Evolutionary conservation across 805 yeast species (phyloP).

Genomic region (Kurtzmaniella cleridarum): DNA sequence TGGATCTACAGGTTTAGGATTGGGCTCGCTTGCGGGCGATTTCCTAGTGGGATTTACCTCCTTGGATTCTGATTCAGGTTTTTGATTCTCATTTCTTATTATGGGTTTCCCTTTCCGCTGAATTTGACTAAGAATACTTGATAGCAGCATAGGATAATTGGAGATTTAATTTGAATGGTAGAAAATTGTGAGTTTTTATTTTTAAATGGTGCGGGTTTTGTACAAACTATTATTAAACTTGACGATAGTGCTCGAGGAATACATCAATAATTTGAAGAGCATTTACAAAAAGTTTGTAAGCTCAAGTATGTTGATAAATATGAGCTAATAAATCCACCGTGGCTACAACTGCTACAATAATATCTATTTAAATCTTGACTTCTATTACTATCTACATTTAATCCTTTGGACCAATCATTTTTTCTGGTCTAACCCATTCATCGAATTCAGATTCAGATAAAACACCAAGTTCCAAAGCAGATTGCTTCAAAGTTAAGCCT

Average conservation of each 20-base stretch:
- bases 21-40: background rate
- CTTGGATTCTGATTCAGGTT: too few relatives aligned
- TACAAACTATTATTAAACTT: too few relatives aligned
- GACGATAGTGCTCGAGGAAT: too few relatives aligned
- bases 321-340: too few relatives aligned
- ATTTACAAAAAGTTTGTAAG: too few relatives aligned
- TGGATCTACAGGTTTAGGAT: slow-evolving; percentile 46
- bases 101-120: background rate
- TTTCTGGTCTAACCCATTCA: slow-evolving; percentile 37
- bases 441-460: slow-evolving; percentile 30
- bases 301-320: too few relatives aligned
- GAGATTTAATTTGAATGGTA: too few relatives aligned
- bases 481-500: slow-evolving; percentile 33
- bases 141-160: too few relatives aligned
- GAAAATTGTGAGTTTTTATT: too few relatives aligned
- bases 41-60: background rate
- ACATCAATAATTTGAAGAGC: too few relatives aligned
- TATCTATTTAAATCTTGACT: background rate
- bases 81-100: background rate
- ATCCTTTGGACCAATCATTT: slow-evolving; percentile 34
- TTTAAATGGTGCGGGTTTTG: too few relatives aligned
- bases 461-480: slow-evolving; percentile 31
- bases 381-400: slow-evolving; percentile 5
- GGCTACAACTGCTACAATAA: background rate
- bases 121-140: too few relatives aligned